phyloP scores from a whole-genome alignment of 345 rosid genomes.

The Crucihimalaya himalaica region DNA sequence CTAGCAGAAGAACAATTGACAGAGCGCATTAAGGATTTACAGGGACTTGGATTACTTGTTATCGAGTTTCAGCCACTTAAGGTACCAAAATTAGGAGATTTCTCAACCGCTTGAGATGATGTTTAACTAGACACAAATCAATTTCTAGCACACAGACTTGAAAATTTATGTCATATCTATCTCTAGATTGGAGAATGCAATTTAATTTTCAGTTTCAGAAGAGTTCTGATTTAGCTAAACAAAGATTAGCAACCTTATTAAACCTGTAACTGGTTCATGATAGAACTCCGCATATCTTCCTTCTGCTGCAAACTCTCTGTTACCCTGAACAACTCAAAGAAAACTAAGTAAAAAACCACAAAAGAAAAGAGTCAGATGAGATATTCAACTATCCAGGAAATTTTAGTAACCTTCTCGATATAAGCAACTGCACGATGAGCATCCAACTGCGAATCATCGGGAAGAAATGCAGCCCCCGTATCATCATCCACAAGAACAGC shows the following conservation, averaged over 20 bases:
- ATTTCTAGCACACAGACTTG: background rate
- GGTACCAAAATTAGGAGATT: background rate
- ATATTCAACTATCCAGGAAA: background rate
- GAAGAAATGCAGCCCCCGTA: slow-evolving; percentile 75
- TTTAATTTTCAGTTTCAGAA: background rate
- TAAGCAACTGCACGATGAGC: slow-evolving; percentile 69
- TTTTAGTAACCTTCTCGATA: slow-evolving; percentile 60
- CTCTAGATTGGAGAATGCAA: background rate
- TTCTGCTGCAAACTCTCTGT: slow-evolving; percentile 54
- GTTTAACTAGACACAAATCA: background rate
- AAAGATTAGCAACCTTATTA: slow-evolving; percentile 49
- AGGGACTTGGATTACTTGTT: slow-evolving; percentile 3
- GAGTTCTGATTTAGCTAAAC: slow-evolving; percentile 35
- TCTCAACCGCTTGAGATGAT: background rate
- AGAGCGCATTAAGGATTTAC: background rate
- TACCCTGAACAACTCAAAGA: slow-evolving; percentile 47
- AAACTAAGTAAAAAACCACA: background rate
- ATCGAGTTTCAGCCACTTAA: background rate
- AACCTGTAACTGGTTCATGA: slow-evolving; percentile 67
- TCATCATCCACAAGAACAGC: slow-evolving; percentile 52
- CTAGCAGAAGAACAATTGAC: background rate
- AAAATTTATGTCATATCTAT: background rate
- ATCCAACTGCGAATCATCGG: slow-evolving; percentile 85
- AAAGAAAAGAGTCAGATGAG: slow-evolving; percentile 9
- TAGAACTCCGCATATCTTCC: slow-evolving; percentile 88